A percentile compares a stretch with the other conserved stretches of the same genome.
Conservation (phyloP, 1,139 yeast species). For the Meyerozyma athensensis region DNA sequence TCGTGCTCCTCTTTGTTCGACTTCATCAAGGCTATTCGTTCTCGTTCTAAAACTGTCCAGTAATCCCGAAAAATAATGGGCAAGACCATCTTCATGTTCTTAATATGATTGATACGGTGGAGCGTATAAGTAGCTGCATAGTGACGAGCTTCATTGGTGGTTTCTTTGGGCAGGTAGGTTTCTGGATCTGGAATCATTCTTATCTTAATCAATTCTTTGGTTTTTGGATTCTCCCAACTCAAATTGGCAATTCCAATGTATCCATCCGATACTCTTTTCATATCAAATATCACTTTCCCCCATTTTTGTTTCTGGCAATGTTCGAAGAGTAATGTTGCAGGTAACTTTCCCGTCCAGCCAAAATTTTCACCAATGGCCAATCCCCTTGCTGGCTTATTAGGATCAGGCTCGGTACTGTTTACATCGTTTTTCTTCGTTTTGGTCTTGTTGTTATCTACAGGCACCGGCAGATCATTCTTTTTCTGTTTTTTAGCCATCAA, state of each 20-base stretch:
- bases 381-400: slow-evolving; percentile 38
- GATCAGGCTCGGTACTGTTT: slow-evolving; percentile 11
- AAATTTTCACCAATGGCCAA: slow-evolving; percentile 44
- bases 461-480: neutral
- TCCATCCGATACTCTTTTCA: slow-evolving; percentile 52
- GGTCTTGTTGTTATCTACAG: slow-evolving; percentile 6
- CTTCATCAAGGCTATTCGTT: slow-evolving; percentile 42
- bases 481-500: slow-evolving; percentile 1
- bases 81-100: slow-evolving; percentile 79
- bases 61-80: slow-evolving; percentile 77
- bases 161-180: slow-evolving; percentile 58
- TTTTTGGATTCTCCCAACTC: slow-evolving; percentile 75
- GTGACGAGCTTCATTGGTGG: slow-evolving; percentile 87
- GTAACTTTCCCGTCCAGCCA: slow-evolving; percentile 92
- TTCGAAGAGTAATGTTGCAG: slow-evolving; percentile 81
- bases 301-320: slow-evolving; percentile 86
- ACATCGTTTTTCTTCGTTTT: slow-evolving; percentile 5
- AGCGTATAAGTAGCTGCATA: slow-evolving; percentile 85
- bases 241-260: slow-evolving; percentile 57
- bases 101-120: slow-evolving; percentile 72
- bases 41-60: slow-evolving; percentile 70
- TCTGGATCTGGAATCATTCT: slow-evolving; percentile 57
- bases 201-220: slow-evolving; percentile 59
- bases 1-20: slow-evolving; percentile 46
- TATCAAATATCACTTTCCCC: slow-evolving; percentile 79